Percentiles rank a stretch among this genome's conserved stretches.
phyloP scores from a whole-genome alignment of 2,329 filamentous ascomycete genomes.

The Metarhizium guizhouense region DNA sequence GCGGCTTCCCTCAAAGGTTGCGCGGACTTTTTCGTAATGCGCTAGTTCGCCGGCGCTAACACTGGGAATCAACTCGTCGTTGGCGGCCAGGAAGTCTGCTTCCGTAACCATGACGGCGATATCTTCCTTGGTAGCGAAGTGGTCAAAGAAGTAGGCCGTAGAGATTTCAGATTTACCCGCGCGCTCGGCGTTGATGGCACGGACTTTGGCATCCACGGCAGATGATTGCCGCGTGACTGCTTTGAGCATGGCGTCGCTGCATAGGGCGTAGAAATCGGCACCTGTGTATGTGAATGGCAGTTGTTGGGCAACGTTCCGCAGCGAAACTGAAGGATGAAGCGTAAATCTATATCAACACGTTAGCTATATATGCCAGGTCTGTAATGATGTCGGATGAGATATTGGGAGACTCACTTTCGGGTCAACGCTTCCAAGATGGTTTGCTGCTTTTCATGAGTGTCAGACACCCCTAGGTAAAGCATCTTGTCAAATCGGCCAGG shows the following conservation, averaged over 20 bases:
- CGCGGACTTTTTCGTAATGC: slow-evolving; percentile 81
- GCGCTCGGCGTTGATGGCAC: slow-evolving; percentile 49
- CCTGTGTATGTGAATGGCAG: slow-evolving; percentile 96
- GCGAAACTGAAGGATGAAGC: slow-evolving; percentile 68
- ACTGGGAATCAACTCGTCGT: slow-evolving; percentile 80
- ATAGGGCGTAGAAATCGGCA: slow-evolving; percentile 93
- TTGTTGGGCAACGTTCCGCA: slow-evolving; percentile 61
- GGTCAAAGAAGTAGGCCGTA: slow-evolving; percentile 94
- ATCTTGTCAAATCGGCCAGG: slow-evolving; percentile 97
- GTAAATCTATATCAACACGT: slow-evolving; percentile 55
- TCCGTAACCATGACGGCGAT: slow-evolving; percentile 82
- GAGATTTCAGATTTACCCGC: slow-evolving; percentile 46
- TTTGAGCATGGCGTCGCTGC: slow-evolving; percentile 97
- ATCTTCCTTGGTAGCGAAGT: slow-evolving; percentile 74
- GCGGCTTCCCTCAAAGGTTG: slow-evolving; percentile 62
- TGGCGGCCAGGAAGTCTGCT: slow-evolving; percentile 75
- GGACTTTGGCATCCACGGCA: slow-evolving; percentile 75
- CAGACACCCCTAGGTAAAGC: slow-evolving; percentile 92
- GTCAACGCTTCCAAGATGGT: slow-evolving; percentile 92
- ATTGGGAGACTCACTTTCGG: slow-evolving; percentile 59
- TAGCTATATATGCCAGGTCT: background rate
- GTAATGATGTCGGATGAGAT: background rate
- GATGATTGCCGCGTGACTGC: slow-evolving; percentile 87
- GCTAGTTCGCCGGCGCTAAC: slow-evolving; percentile 86
- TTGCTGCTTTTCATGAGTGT: slow-evolving; percentile 93